Evolutionary conservation across 2,329 filamentous ascomycete genomes (phyloP).

Genomic region (Cladosporium sp.): DNA sequence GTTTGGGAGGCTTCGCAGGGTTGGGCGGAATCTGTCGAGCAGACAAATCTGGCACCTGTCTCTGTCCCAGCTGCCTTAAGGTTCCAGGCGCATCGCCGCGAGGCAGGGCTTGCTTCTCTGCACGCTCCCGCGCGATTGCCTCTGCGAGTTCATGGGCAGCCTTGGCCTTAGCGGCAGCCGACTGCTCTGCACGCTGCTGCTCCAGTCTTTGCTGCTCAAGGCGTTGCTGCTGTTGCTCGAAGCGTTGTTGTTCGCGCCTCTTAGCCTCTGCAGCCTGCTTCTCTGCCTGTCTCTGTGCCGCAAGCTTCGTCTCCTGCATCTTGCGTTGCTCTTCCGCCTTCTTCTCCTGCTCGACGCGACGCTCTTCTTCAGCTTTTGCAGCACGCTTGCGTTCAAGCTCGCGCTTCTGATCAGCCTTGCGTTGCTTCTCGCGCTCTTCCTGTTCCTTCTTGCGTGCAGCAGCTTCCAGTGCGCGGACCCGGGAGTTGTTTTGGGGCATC

Average conservation of each 20-base stretch:
- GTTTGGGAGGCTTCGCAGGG: constrained; percentile 70
- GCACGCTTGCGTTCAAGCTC: constrained; percentile 75
- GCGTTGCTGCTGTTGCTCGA: constrained; percentile 33
- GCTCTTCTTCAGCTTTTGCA: constrained; percentile 61
- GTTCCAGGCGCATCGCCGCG: constrained; percentile 48
- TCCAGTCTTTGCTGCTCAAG: constrained; percentile 25
- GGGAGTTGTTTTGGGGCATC: constrained; percentile 48
- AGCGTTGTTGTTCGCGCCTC: constrained; percentile 36
- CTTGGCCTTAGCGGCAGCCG: constrained; percentile 26
- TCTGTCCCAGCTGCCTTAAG: constrained; percentile 57
- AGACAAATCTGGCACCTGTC: constrained; percentile 54
- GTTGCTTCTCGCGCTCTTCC: constrained; percentile 74
- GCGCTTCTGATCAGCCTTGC: constrained; percentile 75
- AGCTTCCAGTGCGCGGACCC: constrained; percentile 58
- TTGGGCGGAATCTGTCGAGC: constrained; percentile 60
- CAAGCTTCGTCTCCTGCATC: constrained; percentile 33
- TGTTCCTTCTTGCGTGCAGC: constrained; percentile 79
- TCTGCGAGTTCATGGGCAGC: constrained; percentile 33
- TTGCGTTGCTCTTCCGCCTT: constrained; percentile 37
- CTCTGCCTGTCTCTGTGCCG: constrained; percentile 35
- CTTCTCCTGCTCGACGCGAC: constrained; percentile 34
- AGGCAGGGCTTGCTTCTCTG: constrained; percentile 31
- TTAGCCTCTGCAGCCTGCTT: constrained; percentile 41
- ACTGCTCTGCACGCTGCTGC: constrained; percentile 20
- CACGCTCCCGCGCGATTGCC: constrained; percentile 33